These are phyloP conservation scores for Crithidia expoeki DNA, from an alignment of 208 protist species.

Conservation along the genomic window DNA sequence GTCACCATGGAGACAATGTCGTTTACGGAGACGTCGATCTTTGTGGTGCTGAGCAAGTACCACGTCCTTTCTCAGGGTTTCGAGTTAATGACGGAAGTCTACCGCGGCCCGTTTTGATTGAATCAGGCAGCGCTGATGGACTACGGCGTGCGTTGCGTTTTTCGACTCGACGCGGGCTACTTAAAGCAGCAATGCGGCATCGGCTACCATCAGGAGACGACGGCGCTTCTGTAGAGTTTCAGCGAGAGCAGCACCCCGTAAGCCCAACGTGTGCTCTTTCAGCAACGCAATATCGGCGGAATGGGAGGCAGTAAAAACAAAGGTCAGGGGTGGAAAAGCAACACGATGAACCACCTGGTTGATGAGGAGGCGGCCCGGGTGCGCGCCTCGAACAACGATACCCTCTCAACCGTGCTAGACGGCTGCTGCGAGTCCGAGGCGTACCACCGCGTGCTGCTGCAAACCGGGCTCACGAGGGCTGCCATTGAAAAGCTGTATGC, in stretches of 20 bases:
- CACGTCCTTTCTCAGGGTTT: slow-evolving; percentile 62
- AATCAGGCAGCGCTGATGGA: slow-evolving; percentile 84
- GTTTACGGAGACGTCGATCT: slow-evolving; percentile 57
- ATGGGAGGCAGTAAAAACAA: too few relatives aligned
- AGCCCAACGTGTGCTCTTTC: background rate
- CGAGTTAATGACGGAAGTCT: slow-evolving; percentile 90
- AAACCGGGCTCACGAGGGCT: slow-evolving; percentile 59
- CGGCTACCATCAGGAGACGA: slow-evolving; percentile 1
- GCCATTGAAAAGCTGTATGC: slow-evolving; percentile 49
- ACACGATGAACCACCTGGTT: slow-evolving; percentile 39
- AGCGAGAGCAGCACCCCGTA: background rate
- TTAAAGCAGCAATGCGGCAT: slow-evolving; percentile 23
- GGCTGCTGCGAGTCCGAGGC: slow-evolving; percentile 59
- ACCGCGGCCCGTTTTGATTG: slow-evolving; percentile 88
- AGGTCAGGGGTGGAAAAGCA: slow-evolving; percentile 11
- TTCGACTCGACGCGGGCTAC: slow-evolving; percentile 43
- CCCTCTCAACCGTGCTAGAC: slow-evolving; percentile 74
- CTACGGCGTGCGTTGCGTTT: slow-evolving; percentile 58
- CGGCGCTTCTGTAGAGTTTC: slow-evolving; percentile 5
- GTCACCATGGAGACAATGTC: slow-evolving; percentile 80
- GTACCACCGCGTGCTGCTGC: slow-evolving; percentile 52
- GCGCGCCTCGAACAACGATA: slow-evolving; percentile 54
- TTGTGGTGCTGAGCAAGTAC: slow-evolving; percentile 60
- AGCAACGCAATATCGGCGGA: background rate
- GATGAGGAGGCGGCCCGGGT: slow-evolving; percentile 49